Evolutionary conservation across 345 rosid species (phyloP).

Genomic region (Pelargonium nanum): DNA sequence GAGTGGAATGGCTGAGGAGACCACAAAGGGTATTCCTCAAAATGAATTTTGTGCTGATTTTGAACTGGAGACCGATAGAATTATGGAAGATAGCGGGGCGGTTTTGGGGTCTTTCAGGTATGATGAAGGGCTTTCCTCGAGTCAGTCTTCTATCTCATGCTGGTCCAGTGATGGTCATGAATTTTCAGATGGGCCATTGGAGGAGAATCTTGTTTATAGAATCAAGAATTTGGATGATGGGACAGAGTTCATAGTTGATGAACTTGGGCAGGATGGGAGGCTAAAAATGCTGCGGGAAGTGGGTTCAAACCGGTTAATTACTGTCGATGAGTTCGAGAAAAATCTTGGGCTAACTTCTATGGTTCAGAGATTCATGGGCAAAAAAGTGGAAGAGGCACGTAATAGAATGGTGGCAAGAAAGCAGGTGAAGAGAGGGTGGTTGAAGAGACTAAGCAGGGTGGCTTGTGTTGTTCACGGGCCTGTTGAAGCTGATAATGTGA

Average conservation of each 20-base stretch:
- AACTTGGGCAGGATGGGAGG: slow-evolving; percentile 19
- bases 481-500: slow-evolving; percentile 7
- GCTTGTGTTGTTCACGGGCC: slow-evolving; percentile 25
- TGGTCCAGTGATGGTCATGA: slow-evolving; percentile 21
- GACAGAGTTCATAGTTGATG: slow-evolving; percentile 23
- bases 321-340: slow-evolving; percentile 39
- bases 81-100: slow-evolving; percentile 23
- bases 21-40: slow-evolving; percentile 5
- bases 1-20: slow-evolving; percentile 16
- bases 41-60: slow-evolving; percentile 9
- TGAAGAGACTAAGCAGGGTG: slow-evolving; percentile 35
- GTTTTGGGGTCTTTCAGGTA: slow-evolving; percentile 26
- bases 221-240: slow-evolving; percentile 32
- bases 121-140: slow-evolving; percentile 14
- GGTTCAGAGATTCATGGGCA: slow-evolving; percentile 11
- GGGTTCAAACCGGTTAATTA: slow-evolving; percentile 30
- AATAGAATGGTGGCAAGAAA: slow-evolving; percentile 12
- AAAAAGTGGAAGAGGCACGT: slow-evolving; percentile 15
- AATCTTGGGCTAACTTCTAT: slow-evolving; percentile 22
- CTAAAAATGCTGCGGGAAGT: slow-evolving; percentile 21
- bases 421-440: slow-evolving; percentile 37
- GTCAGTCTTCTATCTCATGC: slow-evolving; percentile 21
- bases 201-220: slow-evolving; percentile 12
- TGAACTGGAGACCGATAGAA: slow-evolving; percentile 17
- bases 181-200: slow-evolving; percentile 13